phyloP scores from a whole-genome alignment of 768 basidiomycete species.

The Aureoboletus auriporus region DNA sequence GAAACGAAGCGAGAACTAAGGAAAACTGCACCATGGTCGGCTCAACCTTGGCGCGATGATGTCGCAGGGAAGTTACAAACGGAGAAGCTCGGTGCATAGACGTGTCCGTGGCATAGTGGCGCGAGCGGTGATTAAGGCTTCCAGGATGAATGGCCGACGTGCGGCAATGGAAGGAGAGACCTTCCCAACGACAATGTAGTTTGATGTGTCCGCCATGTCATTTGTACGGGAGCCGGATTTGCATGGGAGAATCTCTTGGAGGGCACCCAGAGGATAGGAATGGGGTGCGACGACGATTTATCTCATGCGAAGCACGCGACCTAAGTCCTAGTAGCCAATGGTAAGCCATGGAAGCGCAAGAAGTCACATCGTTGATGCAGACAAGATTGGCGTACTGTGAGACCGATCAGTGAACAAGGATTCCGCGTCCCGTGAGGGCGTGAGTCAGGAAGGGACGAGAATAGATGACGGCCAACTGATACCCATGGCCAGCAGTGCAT shows the following conservation, averaged over 20 bases:
- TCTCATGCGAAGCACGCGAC: constrained; percentile 20
- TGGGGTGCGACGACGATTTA: constrained; percentile 4
- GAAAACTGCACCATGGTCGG: constrained; percentile 11
- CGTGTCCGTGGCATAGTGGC: constrained; percentile 23
- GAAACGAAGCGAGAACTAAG: constrained; percentile 13
- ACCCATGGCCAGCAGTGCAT: not conserved
- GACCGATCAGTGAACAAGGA: constrained; percentile 12
- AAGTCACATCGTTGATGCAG: constrained; percentile 13
- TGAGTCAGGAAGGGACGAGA: constrained; percentile 1
- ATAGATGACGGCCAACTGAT: not conserved
- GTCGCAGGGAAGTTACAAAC: constrained; percentile 22
- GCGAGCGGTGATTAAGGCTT: constrained; percentile 28
- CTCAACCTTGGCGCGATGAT: constrained; percentile 21
- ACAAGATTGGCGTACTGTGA: constrained; percentile 24
- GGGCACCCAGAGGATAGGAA: constrained; percentile 3
- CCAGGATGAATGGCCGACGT: constrained; percentile 21
- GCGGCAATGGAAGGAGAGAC: constrained; percentile 20
- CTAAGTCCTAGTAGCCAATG: constrained; percentile 15
- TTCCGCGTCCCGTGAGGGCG: constrained; percentile 2
- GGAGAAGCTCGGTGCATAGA: constrained; percentile 20
- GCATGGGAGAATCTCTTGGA: constrained; percentile 22
- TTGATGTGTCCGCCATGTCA: constrained; percentile 1
- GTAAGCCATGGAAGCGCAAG: constrained; percentile 11
- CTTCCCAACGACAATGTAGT: constrained; percentile 10
- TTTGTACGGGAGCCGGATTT: constrained; percentile 19